Evolutionary conservation across 2,329 filamentous ascomycete genomes (phyloP).

Genomic region (Cryoendolithus antarcticus): DNA sequence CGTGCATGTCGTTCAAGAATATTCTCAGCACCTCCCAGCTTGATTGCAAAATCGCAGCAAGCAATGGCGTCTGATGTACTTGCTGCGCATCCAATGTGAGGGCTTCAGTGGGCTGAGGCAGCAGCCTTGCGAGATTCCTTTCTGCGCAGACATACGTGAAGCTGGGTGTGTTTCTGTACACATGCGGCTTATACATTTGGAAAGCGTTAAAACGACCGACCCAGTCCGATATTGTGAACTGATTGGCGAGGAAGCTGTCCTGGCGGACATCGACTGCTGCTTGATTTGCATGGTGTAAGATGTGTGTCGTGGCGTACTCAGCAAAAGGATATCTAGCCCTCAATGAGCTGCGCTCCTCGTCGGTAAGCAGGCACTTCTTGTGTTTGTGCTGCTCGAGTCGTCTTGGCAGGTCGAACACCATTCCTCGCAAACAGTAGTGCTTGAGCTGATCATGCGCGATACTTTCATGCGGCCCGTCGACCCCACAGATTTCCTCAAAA

Average conservation of each 20-base stretch:
- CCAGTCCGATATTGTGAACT: background rate
- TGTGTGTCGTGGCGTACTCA: conserved; percentile 28
- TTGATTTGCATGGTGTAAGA: conserved; percentile 31
- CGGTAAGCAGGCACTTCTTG: conserved; percentile 1
- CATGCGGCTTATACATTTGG: background rate
- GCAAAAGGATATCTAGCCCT: conserved; percentile 32
- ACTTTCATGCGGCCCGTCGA: background rate
- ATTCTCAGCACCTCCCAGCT: conserved; percentile 2
- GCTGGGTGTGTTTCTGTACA: background rate
- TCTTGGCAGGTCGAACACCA: background rate
- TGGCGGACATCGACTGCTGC: conserved; percentile 21
- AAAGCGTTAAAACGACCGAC: background rate
- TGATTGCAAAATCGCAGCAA: conserved; percentile 2
- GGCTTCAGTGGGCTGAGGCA: conserved; percentile 2
- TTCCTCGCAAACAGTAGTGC: conserved; percentile 6
- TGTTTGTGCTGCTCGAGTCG: background rate
- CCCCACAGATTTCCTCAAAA: conserved; percentile 16
- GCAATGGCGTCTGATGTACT: conserved; percentile 1
- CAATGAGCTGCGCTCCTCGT: conserved; percentile 10
- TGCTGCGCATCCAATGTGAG: conserved; percentile 1
- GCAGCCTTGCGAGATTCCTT: conserved; percentile 4
- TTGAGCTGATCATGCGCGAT: conserved; percentile 12
- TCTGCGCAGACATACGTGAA: conserved; percentile 4
- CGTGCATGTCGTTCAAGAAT: background rate
- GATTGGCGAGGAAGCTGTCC: conserved; percentile 18